These are phyloP conservation scores for Quercus lobata DNA, from an alignment of 331 rosid genomes.

Conservation along the genomic window DNA sequence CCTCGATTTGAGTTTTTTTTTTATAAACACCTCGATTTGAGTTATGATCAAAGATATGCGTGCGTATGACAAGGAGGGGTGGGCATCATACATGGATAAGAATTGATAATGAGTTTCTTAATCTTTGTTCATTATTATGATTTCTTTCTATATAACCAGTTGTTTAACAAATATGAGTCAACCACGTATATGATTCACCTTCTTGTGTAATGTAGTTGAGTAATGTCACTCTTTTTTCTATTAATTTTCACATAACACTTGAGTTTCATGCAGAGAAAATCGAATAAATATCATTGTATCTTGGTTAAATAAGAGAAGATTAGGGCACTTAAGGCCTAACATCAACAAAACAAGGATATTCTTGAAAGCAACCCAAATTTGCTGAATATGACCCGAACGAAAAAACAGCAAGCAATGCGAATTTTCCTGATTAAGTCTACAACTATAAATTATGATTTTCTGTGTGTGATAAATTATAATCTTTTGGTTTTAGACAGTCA, in stretches of 20 bases:
- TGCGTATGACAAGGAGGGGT: neutral
- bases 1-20: too few relatives aligned
- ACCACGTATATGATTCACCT: neutral
- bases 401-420: neutral
- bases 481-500: too few relatives aligned
- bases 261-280: neutral
- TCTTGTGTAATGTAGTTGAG: neutral
- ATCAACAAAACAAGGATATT: neutral
- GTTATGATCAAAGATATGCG: neutral
- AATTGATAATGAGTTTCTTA: neutral
- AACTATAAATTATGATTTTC: neutral
- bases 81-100: neutral
- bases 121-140: neutral
- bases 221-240: neutral
- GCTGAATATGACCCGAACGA: neutral
- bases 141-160: neutral
- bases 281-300: neutral
- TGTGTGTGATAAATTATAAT: too few relatives aligned
- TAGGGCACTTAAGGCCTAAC: neutral
- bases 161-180: neutral
- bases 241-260: constrained; percentile 7
- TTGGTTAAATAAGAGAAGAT: neutral
- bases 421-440: constrained; percentile 16
- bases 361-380: neutral
- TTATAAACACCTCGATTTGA: too few relatives aligned